These are phyloP conservation scores for Biancaea sappan DNA, from an alignment of 306 rosid genomes.

Conservation along the genomic window DNA sequence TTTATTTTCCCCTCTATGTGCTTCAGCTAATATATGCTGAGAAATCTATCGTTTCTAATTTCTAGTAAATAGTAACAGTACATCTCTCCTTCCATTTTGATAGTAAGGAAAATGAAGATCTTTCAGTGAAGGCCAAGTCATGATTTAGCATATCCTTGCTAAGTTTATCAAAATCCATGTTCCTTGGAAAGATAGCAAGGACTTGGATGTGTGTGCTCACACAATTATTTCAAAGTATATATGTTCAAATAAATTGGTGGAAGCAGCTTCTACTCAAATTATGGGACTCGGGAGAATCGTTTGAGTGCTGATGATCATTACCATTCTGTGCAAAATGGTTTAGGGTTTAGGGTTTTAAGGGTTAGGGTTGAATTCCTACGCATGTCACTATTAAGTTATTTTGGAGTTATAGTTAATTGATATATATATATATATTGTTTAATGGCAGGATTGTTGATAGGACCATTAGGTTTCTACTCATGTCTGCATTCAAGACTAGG, in stretches of 20 bases:
- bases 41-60: slow-evolving; percentile 20
- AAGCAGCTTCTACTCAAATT: slow-evolving; percentile 89
- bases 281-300: slow-evolving; percentile 81
- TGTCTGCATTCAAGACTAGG: slow-evolving; percentile 89
- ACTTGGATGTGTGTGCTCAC: slow-evolving; percentile 85
- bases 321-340: slow-evolving; percentile 21
- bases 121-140: slow-evolving; percentile 71
- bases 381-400: neutral
- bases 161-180: slow-evolving; percentile 79
- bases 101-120: slow-evolving; percentile 84
- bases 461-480: slow-evolving; percentile 74
- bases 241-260: slow-evolving; percentile 86
- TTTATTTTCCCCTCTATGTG: neutral
- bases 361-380: too few species aligned
- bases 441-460: slow-evolving; percentile 76
- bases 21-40: neutral
- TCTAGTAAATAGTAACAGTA: slow-evolving; percentile 9
- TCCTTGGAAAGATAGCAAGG: slow-evolving; percentile 71
- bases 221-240: slow-evolving; percentile 73
- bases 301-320: slow-evolving; percentile 47
- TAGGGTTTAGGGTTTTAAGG: too few species aligned
- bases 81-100: slow-evolving; percentile 28
- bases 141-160: slow-evolving; percentile 78
- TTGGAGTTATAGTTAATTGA: neutral
- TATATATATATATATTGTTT: too few species aligned